These are phyloP conservation scores for Solanum raphanifolium DNA, from an alignment of 257 asterid species.

Conservation along the genomic window DNA sequence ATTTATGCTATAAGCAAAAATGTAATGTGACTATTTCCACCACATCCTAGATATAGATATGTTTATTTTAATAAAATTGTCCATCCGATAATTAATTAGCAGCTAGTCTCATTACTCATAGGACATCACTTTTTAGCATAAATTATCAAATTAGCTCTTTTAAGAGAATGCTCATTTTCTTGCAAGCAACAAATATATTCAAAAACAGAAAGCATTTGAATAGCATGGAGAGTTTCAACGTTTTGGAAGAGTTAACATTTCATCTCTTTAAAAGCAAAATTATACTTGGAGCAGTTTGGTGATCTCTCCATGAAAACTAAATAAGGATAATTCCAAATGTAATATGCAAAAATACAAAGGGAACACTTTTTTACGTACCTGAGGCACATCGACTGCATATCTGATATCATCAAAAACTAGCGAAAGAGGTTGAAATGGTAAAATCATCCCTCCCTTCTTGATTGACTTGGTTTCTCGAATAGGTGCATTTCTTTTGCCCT, in stretches of 20 bases:
- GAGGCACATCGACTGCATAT: not conserved
- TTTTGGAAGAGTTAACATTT: not conserved
- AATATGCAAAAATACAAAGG: not conserved
- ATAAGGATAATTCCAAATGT: not conserved
- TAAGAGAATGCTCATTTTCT: not conserved
- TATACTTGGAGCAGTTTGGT: not conserved
- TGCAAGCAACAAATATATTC: not conserved
- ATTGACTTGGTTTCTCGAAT: not conserved
- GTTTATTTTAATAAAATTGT: not conserved
- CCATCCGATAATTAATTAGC: not conserved
- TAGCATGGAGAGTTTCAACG: not conserved
- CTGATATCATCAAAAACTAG: not conserved
- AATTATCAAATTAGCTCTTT: not conserved
- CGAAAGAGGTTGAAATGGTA: not conserved
- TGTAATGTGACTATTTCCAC: not conserved
- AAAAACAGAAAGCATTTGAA: not conserved
- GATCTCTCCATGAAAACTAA: not conserved
- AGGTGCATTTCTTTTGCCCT: not conserved
- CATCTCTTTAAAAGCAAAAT: not conserved
- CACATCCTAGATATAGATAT: not conserved
- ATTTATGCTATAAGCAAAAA: not conserved
- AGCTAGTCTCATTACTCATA: not conserved
- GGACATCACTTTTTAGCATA: not conserved
- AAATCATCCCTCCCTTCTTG: not conserved
- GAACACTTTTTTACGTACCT: not conserved